phyloP scores from a whole-genome alignment of 83 land plant species.

The Larix sibirica region DNA sequence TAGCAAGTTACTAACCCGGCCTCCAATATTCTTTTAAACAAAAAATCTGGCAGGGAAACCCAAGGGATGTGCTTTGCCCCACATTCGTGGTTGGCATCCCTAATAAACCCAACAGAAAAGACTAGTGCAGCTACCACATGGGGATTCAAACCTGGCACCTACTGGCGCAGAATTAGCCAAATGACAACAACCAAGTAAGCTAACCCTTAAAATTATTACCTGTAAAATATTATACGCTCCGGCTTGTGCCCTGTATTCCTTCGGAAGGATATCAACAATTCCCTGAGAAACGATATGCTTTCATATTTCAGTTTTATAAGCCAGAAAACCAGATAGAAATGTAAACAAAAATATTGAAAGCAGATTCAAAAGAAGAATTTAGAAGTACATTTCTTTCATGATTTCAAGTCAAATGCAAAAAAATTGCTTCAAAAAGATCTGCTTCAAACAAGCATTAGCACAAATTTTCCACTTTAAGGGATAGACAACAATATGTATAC shows the following conservation, averaged over 20 bases:
- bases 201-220: conserved; percentile 25
- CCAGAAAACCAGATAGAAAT: background rate
- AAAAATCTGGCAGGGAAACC: background rate
- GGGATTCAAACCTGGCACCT: too few relatives aligned
- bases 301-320: background rate
- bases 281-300: conserved; percentile 32
- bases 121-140: too few relatives aligned
- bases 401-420: background rate
- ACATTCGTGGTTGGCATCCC: too few relatives aligned
- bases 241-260: conserved; percentile 74
- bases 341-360: background rate
- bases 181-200: too few relatives aligned
- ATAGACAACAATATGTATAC: conserved; percentile 27
- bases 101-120: too few relatives aligned
- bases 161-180: too few relatives aligned
- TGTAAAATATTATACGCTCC: conserved; percentile 66
- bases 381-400: background rate
- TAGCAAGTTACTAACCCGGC: background rate
- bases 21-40: background rate
- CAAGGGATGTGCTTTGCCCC: background rate
- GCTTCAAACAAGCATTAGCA: too few relatives aligned
- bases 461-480: too few relatives aligned
- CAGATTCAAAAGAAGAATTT: background rate
- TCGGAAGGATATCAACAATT: conserved; percentile 62
- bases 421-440: too few relatives aligned